Evolutionary conservation across 2,329 filamentous ascomycete species (phyloP).

Genomic region (Microcyclospora tardicrescens): DNA sequence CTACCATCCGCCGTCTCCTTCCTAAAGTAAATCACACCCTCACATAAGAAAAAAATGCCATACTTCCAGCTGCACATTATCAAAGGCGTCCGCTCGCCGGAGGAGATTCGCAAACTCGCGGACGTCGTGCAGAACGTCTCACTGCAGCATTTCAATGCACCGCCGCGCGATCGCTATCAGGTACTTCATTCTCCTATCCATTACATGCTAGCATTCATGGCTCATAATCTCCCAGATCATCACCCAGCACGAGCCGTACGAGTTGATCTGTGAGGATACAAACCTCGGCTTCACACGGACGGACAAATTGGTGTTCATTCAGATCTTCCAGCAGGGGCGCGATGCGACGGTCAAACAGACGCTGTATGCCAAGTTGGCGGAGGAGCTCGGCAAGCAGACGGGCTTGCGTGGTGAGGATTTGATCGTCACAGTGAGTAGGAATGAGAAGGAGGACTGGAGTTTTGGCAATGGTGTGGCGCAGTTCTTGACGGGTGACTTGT

Average conservation of each 20-base stretch:
- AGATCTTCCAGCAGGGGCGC: constrained; percentile 23
- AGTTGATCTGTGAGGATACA: constrained; percentile 23
- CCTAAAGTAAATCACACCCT: too few relatives aligned
- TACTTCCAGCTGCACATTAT: constrained; percentile 22
- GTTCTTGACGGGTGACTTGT: constrained; percentile 12
- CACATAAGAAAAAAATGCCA: too few relatives aligned
- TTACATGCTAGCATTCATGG: too few relatives aligned
- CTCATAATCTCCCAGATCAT: constrained; percentile 13
- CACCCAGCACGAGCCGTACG: constrained; percentile 21
- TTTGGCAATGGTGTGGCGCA: constrained; percentile 21
- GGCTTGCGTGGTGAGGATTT: constrained; percentile 16
- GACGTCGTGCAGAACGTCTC: constrained; percentile 19
- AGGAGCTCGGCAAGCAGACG: constrained; percentile 12
- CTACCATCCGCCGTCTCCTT: too few relatives aligned
- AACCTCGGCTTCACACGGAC: constrained; percentile 15
- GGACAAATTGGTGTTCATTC: constrained; percentile 20
- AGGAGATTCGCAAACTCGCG: constrained; percentile 18
- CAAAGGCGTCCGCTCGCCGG: constrained; percentile 12
- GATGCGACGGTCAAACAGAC: constrained; percentile 16
- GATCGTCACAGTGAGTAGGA: constrained; percentile 15
- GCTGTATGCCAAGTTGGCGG: constrained; percentile 14
- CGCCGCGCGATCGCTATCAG: constrained; percentile 20
- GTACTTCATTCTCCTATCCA: constrained; percentile 1
- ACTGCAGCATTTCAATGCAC: constrained; percentile 18
- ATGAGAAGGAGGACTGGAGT: constrained; percentile 22